Conservation (phyloP, 1,284 basidiomycete species). For the Pseudozyma thailandica region DNA sequence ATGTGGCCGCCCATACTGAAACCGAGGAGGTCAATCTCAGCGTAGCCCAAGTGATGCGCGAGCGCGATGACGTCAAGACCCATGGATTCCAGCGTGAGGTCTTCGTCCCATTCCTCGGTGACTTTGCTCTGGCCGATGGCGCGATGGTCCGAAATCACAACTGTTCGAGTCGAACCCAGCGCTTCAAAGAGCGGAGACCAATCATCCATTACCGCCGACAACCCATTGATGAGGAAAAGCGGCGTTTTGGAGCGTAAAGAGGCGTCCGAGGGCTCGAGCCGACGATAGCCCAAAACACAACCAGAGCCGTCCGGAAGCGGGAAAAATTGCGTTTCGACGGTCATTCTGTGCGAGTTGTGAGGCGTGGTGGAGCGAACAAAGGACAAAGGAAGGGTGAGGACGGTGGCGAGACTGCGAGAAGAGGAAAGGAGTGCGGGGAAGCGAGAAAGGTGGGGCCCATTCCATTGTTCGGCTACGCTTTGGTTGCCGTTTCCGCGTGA, state of each 20-base stretch:
- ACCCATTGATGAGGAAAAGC: conserved; percentile 62
- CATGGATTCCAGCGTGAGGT: conserved; percentile 55
- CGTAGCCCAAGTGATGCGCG: conserved; percentile 34
- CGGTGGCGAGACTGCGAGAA: too few relatives aligned
- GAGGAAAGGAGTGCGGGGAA: too few relatives aligned
- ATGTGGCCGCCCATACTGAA: conserved; percentile 66
- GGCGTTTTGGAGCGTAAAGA: conserved; percentile 11
- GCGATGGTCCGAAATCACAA: conserved; percentile 62
- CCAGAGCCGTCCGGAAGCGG: neutral
- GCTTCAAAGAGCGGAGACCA: conserved; percentile 58
- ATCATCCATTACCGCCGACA: conserved; percentile 63
- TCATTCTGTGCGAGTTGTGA: too few relatives aligned
- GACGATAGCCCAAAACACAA: neutral
- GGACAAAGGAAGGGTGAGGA: neutral
- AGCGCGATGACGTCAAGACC: conserved; percentile 56
- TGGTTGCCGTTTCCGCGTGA: too few relatives aligned
- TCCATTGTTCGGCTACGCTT: too few relatives aligned
- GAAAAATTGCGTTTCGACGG: neutral
- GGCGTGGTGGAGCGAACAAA: neutral
- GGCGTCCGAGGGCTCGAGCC: neutral
- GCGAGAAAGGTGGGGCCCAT: too few relatives aligned
- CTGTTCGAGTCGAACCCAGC: conserved; percentile 38
- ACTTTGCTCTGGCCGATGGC: conserved; percentile 57
- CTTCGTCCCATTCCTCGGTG: conserved; percentile 46
- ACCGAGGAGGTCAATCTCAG: conserved; percentile 54